Evolutionary conservation across 2,329 filamentous ascomycete species (phyloP), one percentile per base, ranked within the genome.

Genomic region (Colletotrichum kahawae): DNA sequence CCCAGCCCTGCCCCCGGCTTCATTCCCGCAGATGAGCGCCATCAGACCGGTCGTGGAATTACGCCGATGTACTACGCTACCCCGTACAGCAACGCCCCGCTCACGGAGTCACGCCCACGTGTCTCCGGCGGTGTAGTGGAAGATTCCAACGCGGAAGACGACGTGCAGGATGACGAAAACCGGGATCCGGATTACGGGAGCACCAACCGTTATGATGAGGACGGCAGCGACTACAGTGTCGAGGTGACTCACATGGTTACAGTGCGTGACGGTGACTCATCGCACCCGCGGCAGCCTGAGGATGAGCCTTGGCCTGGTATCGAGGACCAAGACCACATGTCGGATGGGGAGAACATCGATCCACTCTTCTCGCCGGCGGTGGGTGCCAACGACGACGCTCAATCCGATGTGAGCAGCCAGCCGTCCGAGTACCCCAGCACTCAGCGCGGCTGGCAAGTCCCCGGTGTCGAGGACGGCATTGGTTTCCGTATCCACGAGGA

Each of bases 51-150:
- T 68, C 83, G 88, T 36, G 82, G 82, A 16, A 87, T 86, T 14
- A 91, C 89, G 1, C 93, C 93, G 0, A 92, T 92, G 77, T 92
- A 92, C n/a, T 95, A 95, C 79, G 93, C 93, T 4, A 96, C 94
- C 1, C 94, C 94, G 0, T 88, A 93, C 80, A 95, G 93, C 79
- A 93, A 92, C 76, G 90, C 87, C 5, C 87, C 90, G 1, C 82
- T 84, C 10, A 82, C 86, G 14, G 88, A 89, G 69, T 77, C 83
- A 21, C 84, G 85, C 9, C 78, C 79, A 4, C 77, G 77, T 24
- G 74, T 66, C 7, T 68, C 56, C n/a, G 74, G 57, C 21, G 68
- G 29, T 9, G 43, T 34, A 63, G 74, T 77, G 16, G 79, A 70
- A 16, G 78, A 64, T 24, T 70, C 79, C 69, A 77, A 77, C 8